Evolutionary conservation across 768 basidiomycete genomes (phyloP).

Genomic region (Filobasidium floriforme): DNA sequence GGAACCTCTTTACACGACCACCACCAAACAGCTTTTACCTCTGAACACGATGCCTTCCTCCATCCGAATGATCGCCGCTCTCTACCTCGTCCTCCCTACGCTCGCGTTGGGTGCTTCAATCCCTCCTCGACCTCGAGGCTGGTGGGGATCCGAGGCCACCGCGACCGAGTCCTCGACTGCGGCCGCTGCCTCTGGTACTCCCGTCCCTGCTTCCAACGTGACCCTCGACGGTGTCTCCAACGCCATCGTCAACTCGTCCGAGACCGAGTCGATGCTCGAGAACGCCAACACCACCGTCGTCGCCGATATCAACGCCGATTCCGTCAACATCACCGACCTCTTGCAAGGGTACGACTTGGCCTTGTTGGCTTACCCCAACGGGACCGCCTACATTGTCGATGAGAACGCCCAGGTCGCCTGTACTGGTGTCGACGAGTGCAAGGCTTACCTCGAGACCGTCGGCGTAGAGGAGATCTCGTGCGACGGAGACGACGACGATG

Average conservation of each 20-base stretch:
- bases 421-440: conserved; percentile 11
- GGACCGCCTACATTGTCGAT: conserved; percentile 5
- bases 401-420: conserved; percentile 5
- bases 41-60: background rate
- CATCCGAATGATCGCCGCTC: background rate
- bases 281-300: conserved; percentile 2
- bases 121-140: background rate
- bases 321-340: conserved; percentile 1
- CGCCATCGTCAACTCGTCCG: conserved; percentile 4
- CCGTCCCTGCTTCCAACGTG: background rate
- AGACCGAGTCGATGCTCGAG: background rate
- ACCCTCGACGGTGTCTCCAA: background rate
- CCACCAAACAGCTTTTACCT: background rate
- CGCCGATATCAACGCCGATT: background rate
- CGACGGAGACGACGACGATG: conserved; percentile 14
- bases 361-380: conserved; percentile 2
- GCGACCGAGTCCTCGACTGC: background rate
- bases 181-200: background rate
- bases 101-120: conserved; percentile 2
- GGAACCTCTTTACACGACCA: background rate
- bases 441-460: conserved; percentile 4
- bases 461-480: conserved; percentile 15
- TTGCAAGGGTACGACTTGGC: conserved; percentile 6
- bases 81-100: conserved; percentile 9
- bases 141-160: background rate